Evolutionary conservation across 768 basidiomycete genomes (phyloP).

Genomic region (Mycena rosella): DNA sequence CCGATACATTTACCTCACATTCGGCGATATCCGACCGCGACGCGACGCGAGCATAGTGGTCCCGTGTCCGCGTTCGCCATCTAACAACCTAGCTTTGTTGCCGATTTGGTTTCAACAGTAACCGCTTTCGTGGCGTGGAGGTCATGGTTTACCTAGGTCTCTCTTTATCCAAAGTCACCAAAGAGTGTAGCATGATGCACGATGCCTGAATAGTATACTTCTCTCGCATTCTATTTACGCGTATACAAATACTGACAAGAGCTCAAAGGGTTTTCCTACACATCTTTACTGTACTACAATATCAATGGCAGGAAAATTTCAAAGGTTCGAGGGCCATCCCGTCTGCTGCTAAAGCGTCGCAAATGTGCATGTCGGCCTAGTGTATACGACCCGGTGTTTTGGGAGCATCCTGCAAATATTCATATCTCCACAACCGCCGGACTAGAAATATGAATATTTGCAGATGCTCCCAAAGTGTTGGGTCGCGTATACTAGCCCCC

Average conservation of each 20-base stretch:
- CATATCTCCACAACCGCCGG: too few species aligned
- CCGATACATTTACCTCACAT: background rate
- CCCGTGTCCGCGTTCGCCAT: background rate
- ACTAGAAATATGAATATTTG: too few species aligned
- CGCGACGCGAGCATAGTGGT: conserved; percentile 1
- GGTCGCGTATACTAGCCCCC: too few species aligned
- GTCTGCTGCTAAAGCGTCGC: background rate
- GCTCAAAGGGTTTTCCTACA: background rate
- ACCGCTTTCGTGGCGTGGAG: background rate
- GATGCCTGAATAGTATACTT: background rate
- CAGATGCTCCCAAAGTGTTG: too few species aligned
- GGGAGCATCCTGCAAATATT: too few species aligned
- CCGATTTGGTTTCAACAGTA: background rate
- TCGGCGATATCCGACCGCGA: background rate
- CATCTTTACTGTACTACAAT: background rate
- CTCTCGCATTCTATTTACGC: conserved; percentile 1
- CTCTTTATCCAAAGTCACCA: background rate
- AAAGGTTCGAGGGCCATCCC: background rate
- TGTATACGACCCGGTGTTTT: too few species aligned
- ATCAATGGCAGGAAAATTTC: background rate
- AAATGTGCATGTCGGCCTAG: background rate
- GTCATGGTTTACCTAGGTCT: background rate
- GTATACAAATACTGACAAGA: conserved; percentile 2
- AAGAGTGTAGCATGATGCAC: background rate
- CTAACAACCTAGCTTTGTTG: background rate